Percentiles rank a stretch among this genome's conserved stretches.
phyloP scores from a whole-genome alignment of 257 asterid species.

The Coffea canephora region DNA sequence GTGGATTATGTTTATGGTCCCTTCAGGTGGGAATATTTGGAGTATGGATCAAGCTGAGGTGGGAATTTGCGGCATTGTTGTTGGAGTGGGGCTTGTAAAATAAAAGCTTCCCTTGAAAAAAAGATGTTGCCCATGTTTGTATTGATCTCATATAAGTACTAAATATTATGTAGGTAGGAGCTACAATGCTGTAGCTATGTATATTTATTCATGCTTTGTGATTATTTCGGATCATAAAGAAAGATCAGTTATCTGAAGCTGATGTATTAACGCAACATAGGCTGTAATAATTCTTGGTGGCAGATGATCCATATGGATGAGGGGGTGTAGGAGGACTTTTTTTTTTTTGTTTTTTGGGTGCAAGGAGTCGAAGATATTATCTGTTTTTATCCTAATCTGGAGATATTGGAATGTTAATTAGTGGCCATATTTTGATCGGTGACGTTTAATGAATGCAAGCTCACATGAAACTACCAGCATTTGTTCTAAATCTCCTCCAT shows the following conservation, averaged over 20 bases:
- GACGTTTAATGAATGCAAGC: background rate
- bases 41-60: conserved; percentile 43
- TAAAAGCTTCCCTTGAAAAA: background rate
- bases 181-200: conserved; percentile 2
- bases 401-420: background rate
- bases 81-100: background rate
- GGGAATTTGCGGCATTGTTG: background rate
- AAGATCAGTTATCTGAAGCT: background rate
- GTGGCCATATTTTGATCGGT: background rate
- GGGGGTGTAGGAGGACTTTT: background rate
- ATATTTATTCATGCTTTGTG: background rate
- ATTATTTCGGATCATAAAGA: background rate
- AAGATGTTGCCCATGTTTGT: background rate
- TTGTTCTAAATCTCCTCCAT: too few species aligned
- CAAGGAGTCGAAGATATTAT: background rate
- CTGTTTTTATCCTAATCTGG: background rate
- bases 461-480: background rate
- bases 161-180: background rate
- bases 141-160: background rate
- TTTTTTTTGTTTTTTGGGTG: too few species aligned
- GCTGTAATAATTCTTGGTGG: background rate
- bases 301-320: background rate
- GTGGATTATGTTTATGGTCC: conserved; percentile 40
- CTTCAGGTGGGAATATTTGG: conserved; percentile 48
- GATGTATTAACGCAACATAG: background rate